phyloP scores from a whole-genome alignment of 2,329 filamentous ascomycete species.

The Colletotrichum musicola region DNA sequence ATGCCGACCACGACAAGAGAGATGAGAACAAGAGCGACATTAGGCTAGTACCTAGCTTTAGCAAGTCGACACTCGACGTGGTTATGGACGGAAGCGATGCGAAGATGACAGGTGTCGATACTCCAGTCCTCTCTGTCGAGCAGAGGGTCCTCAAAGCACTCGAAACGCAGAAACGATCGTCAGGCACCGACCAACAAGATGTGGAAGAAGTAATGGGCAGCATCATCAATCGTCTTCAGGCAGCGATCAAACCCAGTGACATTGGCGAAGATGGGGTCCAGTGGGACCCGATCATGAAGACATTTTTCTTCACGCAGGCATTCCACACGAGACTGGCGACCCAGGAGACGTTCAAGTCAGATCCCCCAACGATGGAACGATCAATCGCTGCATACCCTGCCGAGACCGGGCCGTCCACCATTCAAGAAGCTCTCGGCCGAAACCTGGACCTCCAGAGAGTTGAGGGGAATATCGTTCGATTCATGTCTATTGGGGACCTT shows the following conservation, averaged over 20 bases:
- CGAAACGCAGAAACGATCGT: constrained; percentile 60
- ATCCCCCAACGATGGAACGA: constrained; percentile 66
- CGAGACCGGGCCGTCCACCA: constrained; percentile 64
- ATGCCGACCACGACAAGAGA: constrained; percentile 52
- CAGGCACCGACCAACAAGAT: constrained; percentile 84
- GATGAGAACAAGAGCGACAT: constrained; percentile 41
- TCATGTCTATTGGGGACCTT: constrained; percentile 79
- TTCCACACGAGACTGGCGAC: constrained; percentile 69
- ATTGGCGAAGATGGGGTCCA: constrained; percentile 79
- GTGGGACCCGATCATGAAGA: constrained; percentile 81
- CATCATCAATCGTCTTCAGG: constrained; percentile 90
- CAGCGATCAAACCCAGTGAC: constrained; percentile 81
- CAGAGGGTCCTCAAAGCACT: constrained; percentile 60
- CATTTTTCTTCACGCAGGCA: constrained; percentile 73
- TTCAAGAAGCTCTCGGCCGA: constrained; percentile 88
- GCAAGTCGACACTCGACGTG: constrained; percentile 41
- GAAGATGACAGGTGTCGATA: constrained; percentile 20
- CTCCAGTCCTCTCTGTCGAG: constrained; percentile 49
- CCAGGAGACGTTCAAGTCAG: constrained; percentile 45
- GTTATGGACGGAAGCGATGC: constrained; percentile 24
- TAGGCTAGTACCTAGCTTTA: constrained; percentile 29
- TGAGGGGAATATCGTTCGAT: constrained; percentile 67
- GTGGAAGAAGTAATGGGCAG: constrained; percentile 96
- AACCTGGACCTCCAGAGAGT: constrained; percentile 86
- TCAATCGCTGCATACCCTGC: constrained; percentile 72